Evolutionary conservation across 2,329 filamentous ascomycete species (phyloP).

Genomic region (Pseudocercospora cruenta): DNA sequence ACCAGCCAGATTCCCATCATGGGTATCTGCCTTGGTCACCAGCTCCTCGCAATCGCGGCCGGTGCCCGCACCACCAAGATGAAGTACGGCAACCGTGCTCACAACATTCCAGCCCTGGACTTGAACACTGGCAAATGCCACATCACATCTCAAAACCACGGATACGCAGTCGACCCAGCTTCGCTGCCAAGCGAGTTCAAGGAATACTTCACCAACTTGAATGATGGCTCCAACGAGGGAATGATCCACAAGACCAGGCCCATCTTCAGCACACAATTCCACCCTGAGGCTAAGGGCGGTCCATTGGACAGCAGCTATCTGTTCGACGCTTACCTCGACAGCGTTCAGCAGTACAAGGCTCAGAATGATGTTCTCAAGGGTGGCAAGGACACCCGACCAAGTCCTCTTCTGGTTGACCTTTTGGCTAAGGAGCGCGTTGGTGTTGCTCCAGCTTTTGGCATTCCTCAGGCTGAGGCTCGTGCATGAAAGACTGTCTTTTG

Average conservation of each 20-base stretch:
- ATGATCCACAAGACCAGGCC: conserved; percentile 95
- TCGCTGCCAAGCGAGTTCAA: conserved; percentile 87
- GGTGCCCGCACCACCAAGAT: conserved; percentile 93
- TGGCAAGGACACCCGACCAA: conserved; percentile 83
- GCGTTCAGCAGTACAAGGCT: conserved; percentile 86
- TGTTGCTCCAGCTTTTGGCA: conserved; percentile 55
- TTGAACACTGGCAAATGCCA: conserved; percentile 96
- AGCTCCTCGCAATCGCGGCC: conserved; percentile 86
- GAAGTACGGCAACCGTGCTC: conserved; percentile 98
- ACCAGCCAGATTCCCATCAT: conserved; percentile 89
- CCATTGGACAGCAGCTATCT: conserved; percentile 94
- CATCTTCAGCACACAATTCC: conserved; percentile 98
- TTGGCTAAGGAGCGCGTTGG: conserved; percentile 93
- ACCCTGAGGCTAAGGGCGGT: conserved; percentile 96
- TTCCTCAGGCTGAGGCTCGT: conserved; percentile 1
- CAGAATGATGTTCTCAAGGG: conserved; percentile 71
- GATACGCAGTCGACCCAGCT: conserved; percentile 86
- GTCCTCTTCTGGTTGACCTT: conserved; percentile 84
- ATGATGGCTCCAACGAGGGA: conserved; percentile 95
- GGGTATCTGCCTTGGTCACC: conserved; percentile 97
- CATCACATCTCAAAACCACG: conserved; percentile 98
- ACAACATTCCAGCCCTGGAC: conserved; percentile 96
- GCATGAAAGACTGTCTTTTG: background rate
- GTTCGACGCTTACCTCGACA: conserved; percentile 94
- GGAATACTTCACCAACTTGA: conserved; percentile 98